Evolutionary conservation across 257 asterid species (phyloP), one percentile per base, ranked within the genome.

Genomic region (Scutellaria barbata): DNA sequence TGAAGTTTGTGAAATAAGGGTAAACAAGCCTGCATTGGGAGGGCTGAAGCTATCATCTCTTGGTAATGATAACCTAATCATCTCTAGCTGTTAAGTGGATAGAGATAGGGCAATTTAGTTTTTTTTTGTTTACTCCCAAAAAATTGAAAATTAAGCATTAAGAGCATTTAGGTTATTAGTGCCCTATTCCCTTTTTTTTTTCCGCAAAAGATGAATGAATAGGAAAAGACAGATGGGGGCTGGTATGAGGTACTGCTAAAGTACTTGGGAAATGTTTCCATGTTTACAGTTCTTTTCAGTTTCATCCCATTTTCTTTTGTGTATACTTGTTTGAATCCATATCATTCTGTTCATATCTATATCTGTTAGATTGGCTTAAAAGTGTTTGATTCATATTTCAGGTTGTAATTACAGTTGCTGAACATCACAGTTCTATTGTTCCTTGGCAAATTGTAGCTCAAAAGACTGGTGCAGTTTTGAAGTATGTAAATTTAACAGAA

Each of bases 401-500:
- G 99, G 83, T 95, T 74, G 72, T 95, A 53, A 84, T 88, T 51
- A 83, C 97, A 55, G 79, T 95, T 53, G 98, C 97, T 62, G 99
- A 95, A 77, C 98, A 92, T 88, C 99, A 95, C 84, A 95, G 99
- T 81, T 87, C 95, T 60, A 86, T 92, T 76, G 97, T 95, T 74
- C 99, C 98, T 73, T 95, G 99, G 99, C 98, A 92, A 87, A 22
- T 88, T 81, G 90, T 95, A n/a, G 95, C 98, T 83, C 96, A 95
- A 77, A 92, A 81, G 88, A 92, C 99, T 48, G 98, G 99, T 75
- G 99, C 96, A 40, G 79, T 83, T 65, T 76, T 95, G 63, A 95
- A 83, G 81, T 88, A 76, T 79, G 93, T 89, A 57, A 77, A 48
- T 69, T 85, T 95, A 69, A 81, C 88, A 0, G 84, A 89, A 66